phyloP scores from a whole-genome alignment of 2,329 filamentous ascomycete genomes.

The Colletotrichum sp. region DNA sequence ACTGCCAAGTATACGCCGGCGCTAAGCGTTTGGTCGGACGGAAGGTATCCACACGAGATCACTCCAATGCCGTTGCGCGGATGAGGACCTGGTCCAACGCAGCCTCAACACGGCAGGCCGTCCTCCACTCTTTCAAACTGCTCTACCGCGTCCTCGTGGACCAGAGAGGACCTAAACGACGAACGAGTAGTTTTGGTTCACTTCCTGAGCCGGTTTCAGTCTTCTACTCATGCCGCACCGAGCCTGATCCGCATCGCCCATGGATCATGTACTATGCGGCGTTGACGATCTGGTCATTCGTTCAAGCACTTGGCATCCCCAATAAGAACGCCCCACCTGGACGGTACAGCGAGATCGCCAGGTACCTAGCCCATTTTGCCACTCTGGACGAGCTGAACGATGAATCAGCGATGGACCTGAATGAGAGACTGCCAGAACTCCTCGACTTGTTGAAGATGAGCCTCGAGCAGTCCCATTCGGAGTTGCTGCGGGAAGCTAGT shows the following conservation, averaged over 20 bases:
- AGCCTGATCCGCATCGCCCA: constrained; percentile 82
- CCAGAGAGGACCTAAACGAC: constrained; percentile 42
- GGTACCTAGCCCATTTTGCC: constrained; percentile 67
- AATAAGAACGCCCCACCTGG: constrained; percentile 9
- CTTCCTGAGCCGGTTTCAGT: constrained; percentile 37
- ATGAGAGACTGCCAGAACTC: constrained; percentile 53
- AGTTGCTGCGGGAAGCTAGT: constrained; percentile 79
- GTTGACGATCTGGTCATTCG: constrained; percentile 87
- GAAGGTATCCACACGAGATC: constrained; percentile 78
- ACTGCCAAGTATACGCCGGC: constrained; percentile 88
- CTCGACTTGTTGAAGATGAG: constrained; percentile 48
- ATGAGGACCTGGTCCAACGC: constrained; percentile 83
- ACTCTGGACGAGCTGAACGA: constrained; percentile 73
- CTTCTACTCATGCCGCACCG: constrained; percentile 76
- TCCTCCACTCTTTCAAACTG: constrained; percentile 84
- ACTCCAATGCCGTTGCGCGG: constrained; percentile 72
- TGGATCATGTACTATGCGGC: constrained; percentile 92
- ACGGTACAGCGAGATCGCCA: constrained; percentile 37
- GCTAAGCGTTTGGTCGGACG: constrained; percentile 79
- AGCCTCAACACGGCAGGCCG: constrained; percentile 77
- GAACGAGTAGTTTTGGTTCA: constrained; percentile 19
- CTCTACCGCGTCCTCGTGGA: constrained; percentile 74
- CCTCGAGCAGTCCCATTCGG: constrained; percentile 55
- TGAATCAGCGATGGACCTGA: constrained; percentile 69
- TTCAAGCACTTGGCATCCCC: constrained; percentile 70